Percentiles rank a stretch among this genome's conserved stretches.
Conservation (phyloP, 768 basidiomycete species). For the Trametes maxima region DNA sequence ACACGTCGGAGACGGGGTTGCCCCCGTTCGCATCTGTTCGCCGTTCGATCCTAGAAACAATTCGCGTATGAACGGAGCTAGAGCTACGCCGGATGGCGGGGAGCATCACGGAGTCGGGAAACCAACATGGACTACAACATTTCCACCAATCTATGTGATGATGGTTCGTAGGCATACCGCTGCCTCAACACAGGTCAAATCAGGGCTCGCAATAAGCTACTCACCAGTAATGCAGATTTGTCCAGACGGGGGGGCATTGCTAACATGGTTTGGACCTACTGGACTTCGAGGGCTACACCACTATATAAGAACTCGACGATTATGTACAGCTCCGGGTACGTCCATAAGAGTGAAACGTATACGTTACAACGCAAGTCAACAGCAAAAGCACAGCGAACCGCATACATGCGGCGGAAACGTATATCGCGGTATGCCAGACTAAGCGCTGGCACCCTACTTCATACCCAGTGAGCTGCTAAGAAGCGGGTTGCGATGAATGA, state of each 20-base stretch:
- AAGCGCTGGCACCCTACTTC: constrained; percentile 4
- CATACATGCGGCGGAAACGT: neutral
- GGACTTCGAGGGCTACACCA: neutral
- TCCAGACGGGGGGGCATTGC: too few relatives aligned
- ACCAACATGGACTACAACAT: too few relatives aligned
- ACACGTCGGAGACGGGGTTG: constrained; percentile 37
- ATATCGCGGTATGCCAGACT: neutral
- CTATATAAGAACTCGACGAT: neutral
- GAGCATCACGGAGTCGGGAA: neutral
- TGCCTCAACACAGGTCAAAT: too few relatives aligned
- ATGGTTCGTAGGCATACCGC: too few relatives aligned
- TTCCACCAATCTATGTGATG: too few relatives aligned
- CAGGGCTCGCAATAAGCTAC: too few relatives aligned
- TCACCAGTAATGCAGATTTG: too few relatives aligned
- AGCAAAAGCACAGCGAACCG: neutral
- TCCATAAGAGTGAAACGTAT: neutral
- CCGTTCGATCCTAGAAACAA: neutral
- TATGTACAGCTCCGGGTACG: neutral
- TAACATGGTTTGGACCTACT: neutral
- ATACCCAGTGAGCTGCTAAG: neutral
- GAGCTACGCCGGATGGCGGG: neutral
- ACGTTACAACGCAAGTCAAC: constrained; percentile 1
- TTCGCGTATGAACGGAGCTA: neutral
- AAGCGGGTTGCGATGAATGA: neutral
- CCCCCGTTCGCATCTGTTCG: constrained; percentile 28